Evolutionary conservation across 169 alveolate genomes (phyloP).

Genomic region (Plasmodium reichenowi): DNA sequence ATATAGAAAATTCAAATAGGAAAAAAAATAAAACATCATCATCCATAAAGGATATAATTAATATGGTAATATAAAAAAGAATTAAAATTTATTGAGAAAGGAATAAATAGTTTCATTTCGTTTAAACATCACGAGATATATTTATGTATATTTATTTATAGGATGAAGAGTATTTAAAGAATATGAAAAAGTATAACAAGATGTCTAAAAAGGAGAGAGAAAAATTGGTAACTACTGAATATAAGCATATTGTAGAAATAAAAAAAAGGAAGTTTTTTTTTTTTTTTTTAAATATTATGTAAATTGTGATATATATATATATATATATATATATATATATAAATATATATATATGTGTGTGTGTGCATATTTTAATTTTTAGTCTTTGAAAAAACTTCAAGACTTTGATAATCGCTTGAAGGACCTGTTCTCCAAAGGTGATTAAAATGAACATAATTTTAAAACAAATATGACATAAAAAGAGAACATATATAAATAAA

Average conservation of each 20-base stretch:
- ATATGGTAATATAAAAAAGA: slow-evolving; percentile 11
- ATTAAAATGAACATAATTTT: background rate
- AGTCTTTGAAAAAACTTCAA: slow-evolving; percentile 51
- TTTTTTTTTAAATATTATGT: no score
- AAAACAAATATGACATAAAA: no score
- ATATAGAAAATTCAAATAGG: slow-evolving; percentile 78
- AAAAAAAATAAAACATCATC: slow-evolving; percentile 30
- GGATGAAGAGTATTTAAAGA: slow-evolving; percentile 50
- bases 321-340: background rate
- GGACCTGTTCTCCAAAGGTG: slow-evolving; percentile 31
- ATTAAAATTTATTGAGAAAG: no score
- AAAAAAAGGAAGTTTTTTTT: no score
- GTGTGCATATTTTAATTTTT: background rate
- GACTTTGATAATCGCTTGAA: slow-evolving; percentile 59
- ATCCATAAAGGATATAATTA: background rate
- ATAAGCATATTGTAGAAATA: background rate
- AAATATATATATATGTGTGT: background rate
- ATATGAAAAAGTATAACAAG: slow-evolving; percentile 30
- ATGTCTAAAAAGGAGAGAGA: slow-evolving; percentile 73
- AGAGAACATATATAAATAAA: background rate
- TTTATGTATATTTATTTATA: slow-evolving; percentile 8
- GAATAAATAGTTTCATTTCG: background rate
- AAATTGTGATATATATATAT: background rate
- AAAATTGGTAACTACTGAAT: slow-evolving; percentile 17
- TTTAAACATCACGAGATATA: background rate